Base-by-base conservation (phyloP, 495 filamentous ascomycete species). In the Neurospora sp. region DNA sequence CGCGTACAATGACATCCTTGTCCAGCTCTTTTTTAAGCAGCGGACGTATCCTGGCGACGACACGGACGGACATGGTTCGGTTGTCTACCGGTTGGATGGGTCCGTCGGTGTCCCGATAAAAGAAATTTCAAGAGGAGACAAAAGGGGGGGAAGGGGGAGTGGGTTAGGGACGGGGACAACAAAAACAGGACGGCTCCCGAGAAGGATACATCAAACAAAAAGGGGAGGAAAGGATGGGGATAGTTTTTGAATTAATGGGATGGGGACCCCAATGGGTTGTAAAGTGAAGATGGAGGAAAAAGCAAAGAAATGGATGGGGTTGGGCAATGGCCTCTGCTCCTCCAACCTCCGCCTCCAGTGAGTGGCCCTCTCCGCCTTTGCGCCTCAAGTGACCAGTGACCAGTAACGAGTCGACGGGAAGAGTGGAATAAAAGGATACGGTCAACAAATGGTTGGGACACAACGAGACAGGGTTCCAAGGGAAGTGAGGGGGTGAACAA, bases 1-100 rank as follows among this genome's bases (percentile, higher is more conserved):
- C 88, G 22, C 84, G 88, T 69, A 99, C 89, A 76, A 99, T 97
- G 76, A 90, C 85, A 80, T 99, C 95, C 77, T 90, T 88, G 74
- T 92, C 92, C 9, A 90, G 84, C 82, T 98, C 96, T 45, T 89
- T 88, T 75, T 92, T 91, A 42, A 97, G 88, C 69, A 97, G 89
- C 27, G 96, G 96, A 71, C 96, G 89, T 72, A 99, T 90, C 68
- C 96, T 87, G 48, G 95, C 95, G 73, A 98, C 91, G 70, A 98
- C 94, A 69, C 93, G 89, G 35, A 97, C 92, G 73, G 86, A 88
- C 88, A 90, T 90, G 40, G 38, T 69, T 61, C 27, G 53, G 61
- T 48, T 14, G 31, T 38, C 18, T n/a, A 44, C 6, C n/a, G 44
- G 44, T 16, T 61, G 48, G 44, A 59, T 59, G 48, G 48, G 27